Evolutionary conservation across 1,284 basidiomycete genomes (phyloP).

Genomic region (Trichosporon sp.): DNA sequence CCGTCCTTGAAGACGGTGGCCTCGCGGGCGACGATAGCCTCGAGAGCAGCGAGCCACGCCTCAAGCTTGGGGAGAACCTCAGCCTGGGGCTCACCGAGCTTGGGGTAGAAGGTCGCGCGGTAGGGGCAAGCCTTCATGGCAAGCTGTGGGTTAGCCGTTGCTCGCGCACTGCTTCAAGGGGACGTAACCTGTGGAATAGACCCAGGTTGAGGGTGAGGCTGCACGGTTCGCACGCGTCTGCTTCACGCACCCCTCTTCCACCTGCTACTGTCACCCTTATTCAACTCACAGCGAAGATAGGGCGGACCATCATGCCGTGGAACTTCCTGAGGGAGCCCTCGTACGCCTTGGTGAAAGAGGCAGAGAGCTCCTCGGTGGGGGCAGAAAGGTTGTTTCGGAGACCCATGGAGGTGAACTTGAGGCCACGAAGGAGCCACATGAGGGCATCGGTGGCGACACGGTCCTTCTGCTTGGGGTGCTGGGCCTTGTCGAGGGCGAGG

Average conservation of each 20-base stretch:
- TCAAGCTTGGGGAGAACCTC: slow-evolving; percentile 71
- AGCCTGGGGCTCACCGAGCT: slow-evolving; percentile 74
- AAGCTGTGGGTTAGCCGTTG: slow-evolving; percentile 61
- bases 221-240: not conserved
- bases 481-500: slow-evolving; percentile 75
- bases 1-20: slow-evolving; percentile 73
- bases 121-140: slow-evolving; percentile 98
- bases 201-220: not conserved
- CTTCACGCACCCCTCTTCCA: not conserved
- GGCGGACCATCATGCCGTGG: slow-evolving; percentile 86
- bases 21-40: slow-evolving; percentile 70
- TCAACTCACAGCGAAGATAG: slow-evolving; percentile 76
- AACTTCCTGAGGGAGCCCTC: slow-evolving; percentile 77
- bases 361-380: slow-evolving; percentile 69
- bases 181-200: not conserved
- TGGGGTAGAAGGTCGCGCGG: slow-evolving; percentile 83
- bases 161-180: not conserved
- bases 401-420: slow-evolving; percentile 86
- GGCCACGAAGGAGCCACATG: slow-evolving; percentile 87
- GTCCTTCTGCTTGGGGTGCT: slow-evolving; percentile 46
- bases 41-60: slow-evolving; percentile 77
- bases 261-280: not conserved
- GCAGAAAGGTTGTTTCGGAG: slow-evolving; percentile 74
- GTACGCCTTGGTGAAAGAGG: slow-evolving; percentile 82
- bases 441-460: slow-evolving; percentile 80